Percentiles rank a stretch among this genome's conserved stretches.
Evolutionary conservation across 768 basidiomycete species (phyloP).

Genomic region (Hericium coralloides): DNA sequence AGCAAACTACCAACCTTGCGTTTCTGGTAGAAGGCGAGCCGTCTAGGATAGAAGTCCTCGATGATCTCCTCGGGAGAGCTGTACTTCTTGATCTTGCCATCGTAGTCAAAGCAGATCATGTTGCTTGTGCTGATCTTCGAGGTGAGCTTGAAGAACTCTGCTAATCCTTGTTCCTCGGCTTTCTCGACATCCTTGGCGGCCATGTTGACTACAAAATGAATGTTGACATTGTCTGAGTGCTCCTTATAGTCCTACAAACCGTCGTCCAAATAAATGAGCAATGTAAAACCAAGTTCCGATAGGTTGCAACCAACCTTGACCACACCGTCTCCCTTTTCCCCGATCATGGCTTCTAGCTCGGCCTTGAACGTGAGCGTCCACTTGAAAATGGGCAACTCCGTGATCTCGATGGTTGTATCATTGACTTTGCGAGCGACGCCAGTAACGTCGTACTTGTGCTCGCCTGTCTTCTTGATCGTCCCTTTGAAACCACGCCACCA

Average conservation of each 20-base stretch:
- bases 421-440: slow-evolving; percentile 71
- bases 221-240: slow-evolving; percentile 85
- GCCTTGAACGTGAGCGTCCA: slow-evolving; percentile 94
- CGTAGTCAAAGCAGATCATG: slow-evolving; percentile 98
- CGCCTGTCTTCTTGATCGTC: slow-evolving; percentile 67
- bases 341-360: slow-evolving; percentile 85
- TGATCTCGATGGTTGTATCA: slow-evolving; percentile 89
- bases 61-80: slow-evolving; percentile 83
- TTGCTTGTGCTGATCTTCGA: slow-evolving; percentile 82
- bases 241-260: slow-evolving; percentile 85
- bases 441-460: slow-evolving; percentile 78
- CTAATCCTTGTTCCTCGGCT: slow-evolving; percentile 82
- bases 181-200: slow-evolving; percentile 70
- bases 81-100: slow-evolving; percentile 94
- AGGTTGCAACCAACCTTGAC: slow-evolving; percentile 52
- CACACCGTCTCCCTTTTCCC: slow-evolving; percentile 71
- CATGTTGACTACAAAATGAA: slow-evolving; percentile 85
- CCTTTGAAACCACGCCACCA: slow-evolving; percentile 98
- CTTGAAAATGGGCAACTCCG: slow-evolving; percentile 87
- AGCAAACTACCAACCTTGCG: slow-evolving; percentile 64
- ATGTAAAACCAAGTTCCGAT: neutral
- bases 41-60: slow-evolving; percentile 84
- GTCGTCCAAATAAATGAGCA: neutral
- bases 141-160: slow-evolving; percentile 88
- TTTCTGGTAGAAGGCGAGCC: slow-evolving; percentile 89